Conservation (phyloP, 2,329 filamentous ascomycete species). For the Pseudogymnoascus sp. region DNA sequence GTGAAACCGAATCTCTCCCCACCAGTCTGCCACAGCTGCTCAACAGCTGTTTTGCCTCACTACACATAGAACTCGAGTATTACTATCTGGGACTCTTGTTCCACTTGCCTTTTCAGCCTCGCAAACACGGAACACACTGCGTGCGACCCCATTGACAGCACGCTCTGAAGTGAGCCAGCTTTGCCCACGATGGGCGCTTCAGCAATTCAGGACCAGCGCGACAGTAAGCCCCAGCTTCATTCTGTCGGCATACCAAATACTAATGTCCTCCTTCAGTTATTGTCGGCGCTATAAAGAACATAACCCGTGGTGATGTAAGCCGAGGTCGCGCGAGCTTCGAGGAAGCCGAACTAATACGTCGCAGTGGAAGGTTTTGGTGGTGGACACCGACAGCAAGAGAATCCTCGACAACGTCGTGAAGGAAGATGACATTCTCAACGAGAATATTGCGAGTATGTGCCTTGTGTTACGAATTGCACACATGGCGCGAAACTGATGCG, state of each 20-base stretch:
- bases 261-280: constrained; percentile 45
- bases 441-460: constrained; percentile 81
- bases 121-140: background rate
- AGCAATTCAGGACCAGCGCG: constrained; percentile 75
- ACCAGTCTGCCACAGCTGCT: background rate
- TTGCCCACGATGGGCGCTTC: constrained; percentile 68
- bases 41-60: background rate
- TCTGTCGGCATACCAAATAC: background rate
- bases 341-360: constrained; percentile 15
- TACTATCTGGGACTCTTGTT: background rate
- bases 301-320: constrained; percentile 73
- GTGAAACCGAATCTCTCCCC: constrained; percentile 7
- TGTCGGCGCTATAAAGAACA: constrained; percentile 63
- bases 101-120: background rate
- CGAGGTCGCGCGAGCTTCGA: constrained; percentile 5
- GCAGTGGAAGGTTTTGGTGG: constrained; percentile 93
- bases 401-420: constrained; percentile 86
- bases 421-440: constrained; percentile 93
- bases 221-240: constrained; percentile 43
- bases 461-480: constrained; percentile 13
- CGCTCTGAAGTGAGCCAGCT: constrained; percentile 13
- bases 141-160: background rate
- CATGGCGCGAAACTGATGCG: constrained; percentile 11
- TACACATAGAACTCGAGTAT: background rate
- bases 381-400: constrained; percentile 76